Evolutionary conservation across 495 filamentous ascomycete genomes (phyloP).

Genomic region (Xylaria scruposa): DNA sequence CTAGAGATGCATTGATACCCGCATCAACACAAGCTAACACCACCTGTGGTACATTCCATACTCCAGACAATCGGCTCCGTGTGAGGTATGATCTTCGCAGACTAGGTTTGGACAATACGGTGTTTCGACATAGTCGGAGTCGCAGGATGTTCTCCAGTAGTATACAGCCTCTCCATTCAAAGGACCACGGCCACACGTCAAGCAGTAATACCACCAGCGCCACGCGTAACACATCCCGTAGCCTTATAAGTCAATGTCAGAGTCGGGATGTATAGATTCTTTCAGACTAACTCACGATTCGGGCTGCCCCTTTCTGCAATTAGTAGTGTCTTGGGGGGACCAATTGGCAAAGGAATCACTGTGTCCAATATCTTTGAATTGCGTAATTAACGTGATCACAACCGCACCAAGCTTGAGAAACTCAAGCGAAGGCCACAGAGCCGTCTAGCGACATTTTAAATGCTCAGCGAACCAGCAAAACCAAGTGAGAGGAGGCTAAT

Average conservation of each 20-base stretch:
- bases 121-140: conserved; percentile 30
- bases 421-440: conserved; percentile 7
- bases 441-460: conserved; percentile 8
- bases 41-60: conserved; percentile 30
- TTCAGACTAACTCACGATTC: neutral
- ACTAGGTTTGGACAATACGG: conserved; percentile 29
- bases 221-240: conserved; percentile 35
- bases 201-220: conserved; percentile 34
- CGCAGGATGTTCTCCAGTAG: conserved; percentile 32
- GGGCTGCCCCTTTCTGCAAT: neutral
- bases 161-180: conserved; percentile 29
- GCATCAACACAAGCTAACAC: conserved; percentile 5
- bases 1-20: neutral
- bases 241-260: neutral
- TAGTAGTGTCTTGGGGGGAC: neutral
- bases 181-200: conserved; percentile 34
- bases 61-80: conserved; percentile 30
- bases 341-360: neutral
- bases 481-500: neutral
- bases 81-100: conserved; percentile 20
- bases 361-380: neutral
- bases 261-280: neutral
- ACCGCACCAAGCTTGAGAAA: conserved; percentile 9
- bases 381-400: no score
- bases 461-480: neutral